Conservation (phyloP, 768 basidiomycete genomes). For the Russula sp. region DNA sequence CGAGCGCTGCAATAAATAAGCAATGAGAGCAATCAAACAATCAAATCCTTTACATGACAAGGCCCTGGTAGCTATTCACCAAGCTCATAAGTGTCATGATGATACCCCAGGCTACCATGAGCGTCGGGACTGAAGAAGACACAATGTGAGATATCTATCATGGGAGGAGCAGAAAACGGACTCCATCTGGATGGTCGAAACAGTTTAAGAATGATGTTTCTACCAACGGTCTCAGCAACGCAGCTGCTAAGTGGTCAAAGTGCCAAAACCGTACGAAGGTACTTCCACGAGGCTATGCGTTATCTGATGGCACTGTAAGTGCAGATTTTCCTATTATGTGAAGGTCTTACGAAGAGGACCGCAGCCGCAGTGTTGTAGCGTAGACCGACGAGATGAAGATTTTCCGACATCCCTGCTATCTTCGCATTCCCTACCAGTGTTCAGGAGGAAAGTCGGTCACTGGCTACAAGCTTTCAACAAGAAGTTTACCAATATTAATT, state of each 20-base stretch:
- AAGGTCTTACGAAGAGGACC: conserved; percentile 31
- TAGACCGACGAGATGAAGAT: conserved; percentile 31
- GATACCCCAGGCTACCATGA: conserved; percentile 35
- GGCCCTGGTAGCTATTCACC: conserved; percentile 29
- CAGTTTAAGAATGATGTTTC: conserved; percentile 34
- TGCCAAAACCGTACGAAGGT: conserved; percentile 29
- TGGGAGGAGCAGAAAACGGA: conserved; percentile 19
- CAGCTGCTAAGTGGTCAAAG: background rate
- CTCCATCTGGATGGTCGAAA: conserved; percentile 32
- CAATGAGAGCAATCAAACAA: background rate
- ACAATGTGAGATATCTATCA: background rate
- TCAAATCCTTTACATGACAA: conserved; percentile 28
- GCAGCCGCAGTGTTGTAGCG: conserved; percentile 34
- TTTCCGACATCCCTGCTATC: conserved; percentile 39
- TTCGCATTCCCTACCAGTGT: conserved; percentile 21
- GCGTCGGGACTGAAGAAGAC: conserved; percentile 31
- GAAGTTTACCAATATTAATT: conserved; percentile 17
- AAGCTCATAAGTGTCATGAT: conserved; percentile 36
- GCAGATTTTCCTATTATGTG: no score
- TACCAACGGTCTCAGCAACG: conserved; percentile 9
- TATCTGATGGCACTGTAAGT: conserved; percentile 21
- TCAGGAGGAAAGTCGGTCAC: background rate
- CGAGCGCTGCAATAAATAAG: conserved; percentile 28
- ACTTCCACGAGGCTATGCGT: conserved; percentile 34
- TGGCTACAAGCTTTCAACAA: no score